Evolutionary conservation across 305 asterid genomes (phyloP).

Genomic region (Plantago coronopus): DNA sequence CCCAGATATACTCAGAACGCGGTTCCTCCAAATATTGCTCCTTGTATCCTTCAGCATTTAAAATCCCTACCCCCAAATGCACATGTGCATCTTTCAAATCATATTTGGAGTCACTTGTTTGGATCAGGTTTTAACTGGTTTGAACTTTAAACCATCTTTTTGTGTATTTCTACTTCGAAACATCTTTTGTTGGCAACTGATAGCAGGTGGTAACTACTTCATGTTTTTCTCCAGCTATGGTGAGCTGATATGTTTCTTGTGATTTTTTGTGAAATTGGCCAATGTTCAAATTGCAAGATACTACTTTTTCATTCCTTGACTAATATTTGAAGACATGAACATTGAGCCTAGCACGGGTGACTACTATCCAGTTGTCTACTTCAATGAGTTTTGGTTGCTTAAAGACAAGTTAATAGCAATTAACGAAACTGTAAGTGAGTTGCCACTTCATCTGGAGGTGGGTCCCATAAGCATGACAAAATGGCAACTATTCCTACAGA

Average conservation of each 20-base stretch:
- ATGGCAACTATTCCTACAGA: constrained; percentile 94
- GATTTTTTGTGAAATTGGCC: constrained; percentile 8
- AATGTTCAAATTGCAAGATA: constrained; percentile 11
- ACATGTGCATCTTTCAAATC: no score
- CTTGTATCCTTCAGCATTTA: constrained; percentile 71
- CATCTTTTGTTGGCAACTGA: no score
- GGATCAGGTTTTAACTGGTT: no score
- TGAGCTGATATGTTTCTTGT: not conserved
- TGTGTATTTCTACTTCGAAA: no score
- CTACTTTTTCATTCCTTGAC: constrained; percentile 48
- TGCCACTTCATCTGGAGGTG: constrained; percentile 82
- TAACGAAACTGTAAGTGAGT: constrained; percentile 76
- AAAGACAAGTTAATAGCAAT: constrained; percentile 67
- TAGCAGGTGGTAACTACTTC: no score
- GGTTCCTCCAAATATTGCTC: constrained; percentile 81
- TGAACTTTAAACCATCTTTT: no score
- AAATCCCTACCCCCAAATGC: not conserved
- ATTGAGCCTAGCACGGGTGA: constrained; percentile 69
- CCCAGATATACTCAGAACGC: constrained; percentile 75
- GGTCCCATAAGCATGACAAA: constrained; percentile 96
- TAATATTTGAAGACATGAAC: constrained; percentile 50
- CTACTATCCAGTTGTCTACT: constrained; percentile 78
- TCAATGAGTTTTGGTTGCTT: constrained; percentile 96
- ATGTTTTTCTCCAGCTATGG: not conserved
- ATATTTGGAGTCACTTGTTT: no score